Conservation (phyloP, 768 basidiomycete species). For the Collybia mongolica region DNA sequence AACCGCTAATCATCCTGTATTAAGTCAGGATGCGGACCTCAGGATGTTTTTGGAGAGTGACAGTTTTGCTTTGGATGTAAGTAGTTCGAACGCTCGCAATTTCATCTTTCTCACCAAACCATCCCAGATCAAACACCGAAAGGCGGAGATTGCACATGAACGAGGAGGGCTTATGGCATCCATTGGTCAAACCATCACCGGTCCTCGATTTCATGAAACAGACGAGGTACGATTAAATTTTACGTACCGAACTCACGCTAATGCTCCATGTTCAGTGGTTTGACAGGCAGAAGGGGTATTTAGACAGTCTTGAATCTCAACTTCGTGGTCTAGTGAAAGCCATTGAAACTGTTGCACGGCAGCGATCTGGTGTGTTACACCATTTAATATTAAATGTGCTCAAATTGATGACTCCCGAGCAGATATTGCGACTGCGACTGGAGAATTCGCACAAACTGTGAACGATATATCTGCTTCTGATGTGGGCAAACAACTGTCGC, state of each 20-base stretch:
- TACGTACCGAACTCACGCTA: neutral
- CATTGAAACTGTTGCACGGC: slow-evolving; percentile 82
- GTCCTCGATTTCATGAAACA: slow-evolving; percentile 83
- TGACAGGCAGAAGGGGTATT: slow-evolving; percentile 78
- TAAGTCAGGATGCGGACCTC: slow-evolving; percentile 86
- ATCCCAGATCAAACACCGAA: slow-evolving; percentile 81
- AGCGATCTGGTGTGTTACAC: slow-evolving; percentile 57
- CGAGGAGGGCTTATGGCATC: slow-evolving; percentile 82
- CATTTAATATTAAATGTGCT: too few relatives aligned
- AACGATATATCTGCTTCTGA: slow-evolving; percentile 74
- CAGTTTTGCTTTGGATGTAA: slow-evolving; percentile 83
- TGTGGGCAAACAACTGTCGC: slow-evolving; percentile 68
- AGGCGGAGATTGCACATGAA: slow-evolving; percentile 73
- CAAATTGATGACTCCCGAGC: neutral
- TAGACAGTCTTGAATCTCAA: slow-evolving; percentile 90
- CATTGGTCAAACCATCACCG: slow-evolving; percentile 75
- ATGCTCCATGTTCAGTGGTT: slow-evolving; percentile 67
- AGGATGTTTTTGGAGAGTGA: slow-evolving; percentile 93
- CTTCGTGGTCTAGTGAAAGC: slow-evolving; percentile 84
- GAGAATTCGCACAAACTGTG: slow-evolving; percentile 80
- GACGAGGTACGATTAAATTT: slow-evolving; percentile 60
- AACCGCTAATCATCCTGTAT: slow-evolving; percentile 87
- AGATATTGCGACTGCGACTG: slow-evolving; percentile 70
- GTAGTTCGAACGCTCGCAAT: slow-evolving; percentile 23
- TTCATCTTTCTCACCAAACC: slow-evolving; percentile 1